A percentile compares a stretch with the other conserved stretches of the same genome.
These are phyloP conservation scores for Neonectria magnoliae DNA, from an alignment of 2,329 filamentous ascomycete species.

Conservation along the genomic window DNA sequence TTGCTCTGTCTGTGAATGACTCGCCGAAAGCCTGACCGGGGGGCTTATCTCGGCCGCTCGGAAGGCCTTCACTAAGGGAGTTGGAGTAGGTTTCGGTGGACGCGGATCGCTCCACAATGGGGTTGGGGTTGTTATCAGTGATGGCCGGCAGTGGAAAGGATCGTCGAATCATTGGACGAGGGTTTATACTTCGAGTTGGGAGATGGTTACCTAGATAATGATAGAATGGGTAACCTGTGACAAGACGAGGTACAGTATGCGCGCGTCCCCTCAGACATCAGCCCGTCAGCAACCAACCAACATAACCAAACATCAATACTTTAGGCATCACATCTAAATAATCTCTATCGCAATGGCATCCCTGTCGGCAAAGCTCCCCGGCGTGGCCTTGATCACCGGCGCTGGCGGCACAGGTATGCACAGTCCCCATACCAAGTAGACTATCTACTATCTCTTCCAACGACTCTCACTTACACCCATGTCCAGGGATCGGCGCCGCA, in stretches of 20 bases:
- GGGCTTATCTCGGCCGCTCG: neutral
- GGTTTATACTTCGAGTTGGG: neutral
- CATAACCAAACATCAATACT: neutral
- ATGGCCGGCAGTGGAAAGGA: neutral
- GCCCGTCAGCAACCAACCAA: neutral
- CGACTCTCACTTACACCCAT: neutral
- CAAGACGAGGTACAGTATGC: neutral
- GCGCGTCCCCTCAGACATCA: neutral
- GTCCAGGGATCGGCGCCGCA: conserved; percentile 65
- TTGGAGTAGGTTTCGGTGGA: neutral
- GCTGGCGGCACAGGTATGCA: conserved; percentile 57
- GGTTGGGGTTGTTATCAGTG: neutral
- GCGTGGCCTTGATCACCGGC: conserved; percentile 58
- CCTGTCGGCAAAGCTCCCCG: conserved; percentile 49
- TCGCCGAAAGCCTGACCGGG: neutral
- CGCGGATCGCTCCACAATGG: neutral
- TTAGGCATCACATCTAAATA: neutral
- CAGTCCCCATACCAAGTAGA: neutral
- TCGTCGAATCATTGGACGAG: neutral
- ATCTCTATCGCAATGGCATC: conserved; percentile 18
- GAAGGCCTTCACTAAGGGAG: neutral
- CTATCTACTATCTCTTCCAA: neutral
- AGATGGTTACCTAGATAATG: neutral
- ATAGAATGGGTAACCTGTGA: neutral
- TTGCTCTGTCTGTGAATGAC: neutral